These are phyloP conservation scores for Nitzschia palea DNA, from an alignment of 108 stramenopile species.

Conservation along the genomic window DNA sequence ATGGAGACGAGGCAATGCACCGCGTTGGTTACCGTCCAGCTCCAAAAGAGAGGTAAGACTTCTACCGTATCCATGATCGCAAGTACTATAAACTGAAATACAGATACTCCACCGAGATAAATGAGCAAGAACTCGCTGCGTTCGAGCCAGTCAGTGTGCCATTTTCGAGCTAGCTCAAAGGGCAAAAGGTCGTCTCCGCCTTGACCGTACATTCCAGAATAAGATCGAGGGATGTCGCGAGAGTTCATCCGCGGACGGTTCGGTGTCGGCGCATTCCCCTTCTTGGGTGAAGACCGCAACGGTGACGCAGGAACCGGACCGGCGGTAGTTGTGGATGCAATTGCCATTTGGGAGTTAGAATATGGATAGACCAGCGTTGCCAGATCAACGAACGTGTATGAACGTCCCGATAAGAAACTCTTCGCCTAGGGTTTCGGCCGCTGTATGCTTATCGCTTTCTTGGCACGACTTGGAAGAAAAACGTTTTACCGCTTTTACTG, in stretches of 20 bases:
- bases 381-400: too few species aligned
- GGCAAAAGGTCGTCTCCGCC: conserved; percentile 62
- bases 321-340: background rate
- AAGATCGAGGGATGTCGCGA: conserved; percentile 74
- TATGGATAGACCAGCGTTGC: too few species aligned
- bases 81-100: conserved; percentile 56
- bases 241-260: conserved; percentile 64
- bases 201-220: conserved; percentile 73
- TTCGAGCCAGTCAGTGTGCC: conserved; percentile 50
- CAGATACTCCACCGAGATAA: conserved; percentile 59
- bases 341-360: background rate
- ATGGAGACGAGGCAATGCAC: conserved; percentile 65
- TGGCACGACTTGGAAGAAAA: too few species aligned
- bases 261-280: conserved; percentile 12
- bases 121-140: conserved; percentile 53
- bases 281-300: background rate
- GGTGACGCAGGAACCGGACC: background rate
- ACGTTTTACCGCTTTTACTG: too few species aligned
- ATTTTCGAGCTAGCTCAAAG: conserved; percentile 77
- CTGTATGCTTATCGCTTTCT: too few species aligned
- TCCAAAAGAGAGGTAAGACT: conserved; percentile 30
- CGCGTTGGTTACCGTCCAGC: conserved; percentile 71
- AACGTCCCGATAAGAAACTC: too few species aligned
- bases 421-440: too few species aligned
- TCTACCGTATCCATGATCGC: conserved; percentile 25